phyloP scores from a whole-genome alignment of 1,139 yeast genomes.

The Pichia sp. region DNA sequence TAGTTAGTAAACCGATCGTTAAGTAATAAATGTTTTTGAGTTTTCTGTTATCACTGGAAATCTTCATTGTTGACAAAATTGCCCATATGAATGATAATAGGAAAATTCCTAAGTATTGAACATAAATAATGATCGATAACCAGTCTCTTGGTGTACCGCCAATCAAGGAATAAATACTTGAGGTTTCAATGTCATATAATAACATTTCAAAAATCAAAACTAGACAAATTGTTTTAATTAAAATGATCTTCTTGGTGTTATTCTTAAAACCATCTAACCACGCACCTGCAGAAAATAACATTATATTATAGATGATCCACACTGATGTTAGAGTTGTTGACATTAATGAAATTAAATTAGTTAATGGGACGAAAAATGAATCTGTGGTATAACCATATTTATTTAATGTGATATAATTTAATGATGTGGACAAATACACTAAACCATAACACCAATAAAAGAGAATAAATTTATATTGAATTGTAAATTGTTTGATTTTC shows the following conservation, averaged over 20 bases:
- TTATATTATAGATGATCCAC: conserved; percentile 28
- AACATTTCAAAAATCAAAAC: conserved; percentile 23
- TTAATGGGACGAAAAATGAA: conserved; percentile 17
- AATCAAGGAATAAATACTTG: conserved; percentile 24
- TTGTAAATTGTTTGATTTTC: conserved; percentile 16
- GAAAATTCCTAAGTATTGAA: conserved; percentile 20
- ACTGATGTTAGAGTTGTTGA: conserved; percentile 22
- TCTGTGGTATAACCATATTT: conserved; percentile 22
- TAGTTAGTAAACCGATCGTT: conserved; percentile 16
- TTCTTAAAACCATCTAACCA: conserved; percentile 19
- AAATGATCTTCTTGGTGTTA: conserved; percentile 10
- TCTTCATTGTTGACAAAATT: conserved; percentile 15
- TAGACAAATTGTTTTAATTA: conserved; percentile 18
- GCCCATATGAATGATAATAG: conserved; percentile 18
- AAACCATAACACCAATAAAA: conserved; percentile 20
- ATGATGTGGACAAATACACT: conserved; percentile 17
- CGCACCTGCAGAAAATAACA: conserved; percentile 27
- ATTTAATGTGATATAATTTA: conserved; percentile 22
- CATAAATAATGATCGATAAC: conserved; percentile 22
- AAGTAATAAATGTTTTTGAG: conserved; percentile 15
- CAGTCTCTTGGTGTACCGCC: conserved; percentile 19
- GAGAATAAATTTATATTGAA: conserved; percentile 26
- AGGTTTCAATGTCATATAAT: conserved; percentile 25
- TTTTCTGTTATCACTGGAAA: conserved; percentile 12
- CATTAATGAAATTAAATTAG: conserved; percentile 18